These are phyloP conservation scores for Penicillium antarcticum DNA, from an alignment of 495 filamentous ascomycete species.

Conservation along the genomic window DNA sequence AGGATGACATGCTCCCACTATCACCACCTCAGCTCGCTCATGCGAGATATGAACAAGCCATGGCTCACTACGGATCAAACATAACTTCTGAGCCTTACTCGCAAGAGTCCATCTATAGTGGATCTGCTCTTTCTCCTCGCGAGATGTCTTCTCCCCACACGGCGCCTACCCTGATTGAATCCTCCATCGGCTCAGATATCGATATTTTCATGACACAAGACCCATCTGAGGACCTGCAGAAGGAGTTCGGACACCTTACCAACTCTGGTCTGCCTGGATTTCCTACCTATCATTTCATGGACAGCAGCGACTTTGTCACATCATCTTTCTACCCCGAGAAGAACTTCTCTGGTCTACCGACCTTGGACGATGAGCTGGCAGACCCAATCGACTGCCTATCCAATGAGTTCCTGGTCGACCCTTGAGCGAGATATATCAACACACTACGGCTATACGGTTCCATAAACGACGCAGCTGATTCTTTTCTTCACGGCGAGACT, in stretches of 20 bases:
- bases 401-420: slow-evolving; percentile 25
- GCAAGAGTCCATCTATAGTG: slow-evolving; percentile 33
- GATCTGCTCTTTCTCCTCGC: slow-evolving; percentile 26
- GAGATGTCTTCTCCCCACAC: slow-evolving; percentile 38
- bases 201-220: slow-evolving; percentile 46
- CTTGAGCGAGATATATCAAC: slow-evolving; percentile 7
- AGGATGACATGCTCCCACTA: slow-evolving; percentile 38
- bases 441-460: slow-evolving; percentile 6
- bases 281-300: slow-evolving; percentile 29
- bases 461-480: slow-evolving; percentile 11
- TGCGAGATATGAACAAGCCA: slow-evolving; percentile 22
- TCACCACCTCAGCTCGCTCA: slow-evolving; percentile 29
- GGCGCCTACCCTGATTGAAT: slow-evolving; percentile 39
- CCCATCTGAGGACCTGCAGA: slow-evolving; percentile 30
- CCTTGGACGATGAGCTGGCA: slow-evolving; percentile 36
- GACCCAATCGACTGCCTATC: slow-evolving; percentile 27
- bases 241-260: slow-evolving; percentile 30
- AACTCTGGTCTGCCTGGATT: slow-evolving; percentile 29
- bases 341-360: slow-evolving; percentile 23
- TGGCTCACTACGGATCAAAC: slow-evolving; percentile 17
- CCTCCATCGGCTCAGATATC: slow-evolving; percentile 40
- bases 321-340: slow-evolving; percentile 40
- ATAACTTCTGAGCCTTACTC: slow-evolving; percentile 24
- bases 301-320: slow-evolving; percentile 27
- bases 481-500: slow-evolving; percentile 16